Evolutionary conservation across 192 early-diverging fungal genomes (phyloP).

Genomic region (Spinellus fusiger): DNA sequence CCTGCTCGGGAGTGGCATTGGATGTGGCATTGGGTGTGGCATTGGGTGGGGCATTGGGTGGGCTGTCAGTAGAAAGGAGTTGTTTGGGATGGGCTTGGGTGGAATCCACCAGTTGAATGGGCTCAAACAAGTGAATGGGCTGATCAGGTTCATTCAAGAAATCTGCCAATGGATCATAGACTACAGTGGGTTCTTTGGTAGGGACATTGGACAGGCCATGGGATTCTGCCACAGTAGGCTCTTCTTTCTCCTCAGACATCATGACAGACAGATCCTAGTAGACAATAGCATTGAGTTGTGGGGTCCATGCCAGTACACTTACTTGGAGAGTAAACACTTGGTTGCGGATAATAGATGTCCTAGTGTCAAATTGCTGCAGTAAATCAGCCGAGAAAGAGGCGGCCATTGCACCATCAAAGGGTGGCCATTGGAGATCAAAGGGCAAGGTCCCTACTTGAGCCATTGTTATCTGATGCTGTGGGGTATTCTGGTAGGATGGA

Average conservation of each 20-base stretch:
- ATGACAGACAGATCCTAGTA: background rate
- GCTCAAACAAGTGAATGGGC: background rate
- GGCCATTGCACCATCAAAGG: background rate
- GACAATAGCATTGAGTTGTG: background rate
- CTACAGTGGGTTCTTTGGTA: background rate
- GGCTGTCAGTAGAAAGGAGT: background rate
- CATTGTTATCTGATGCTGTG: background rate
- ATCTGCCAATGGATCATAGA: background rate
- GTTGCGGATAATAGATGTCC: background rate
- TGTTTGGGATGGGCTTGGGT: background rate
- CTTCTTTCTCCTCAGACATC: background rate
- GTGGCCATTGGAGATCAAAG: constrained; percentile 1
- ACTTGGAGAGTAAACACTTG: background rate
- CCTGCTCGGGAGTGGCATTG: background rate
- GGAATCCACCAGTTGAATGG: background rate
- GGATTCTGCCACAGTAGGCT: background rate
- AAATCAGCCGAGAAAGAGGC: constrained; percentile 4
- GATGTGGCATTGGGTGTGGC: background rate
- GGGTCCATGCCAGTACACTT: background rate
- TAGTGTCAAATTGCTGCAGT: constrained; percentile 7
- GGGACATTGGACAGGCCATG: background rate
- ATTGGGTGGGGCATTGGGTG: background rate
- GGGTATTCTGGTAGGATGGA: too few species aligned
- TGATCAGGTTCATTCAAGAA: background rate
- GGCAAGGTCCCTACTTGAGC: background rate